These are phyloP conservation scores for Podila verticillata DNA, from an alignment of 192 early-diverging fungal genomes.

Conservation along the genomic window DNA sequence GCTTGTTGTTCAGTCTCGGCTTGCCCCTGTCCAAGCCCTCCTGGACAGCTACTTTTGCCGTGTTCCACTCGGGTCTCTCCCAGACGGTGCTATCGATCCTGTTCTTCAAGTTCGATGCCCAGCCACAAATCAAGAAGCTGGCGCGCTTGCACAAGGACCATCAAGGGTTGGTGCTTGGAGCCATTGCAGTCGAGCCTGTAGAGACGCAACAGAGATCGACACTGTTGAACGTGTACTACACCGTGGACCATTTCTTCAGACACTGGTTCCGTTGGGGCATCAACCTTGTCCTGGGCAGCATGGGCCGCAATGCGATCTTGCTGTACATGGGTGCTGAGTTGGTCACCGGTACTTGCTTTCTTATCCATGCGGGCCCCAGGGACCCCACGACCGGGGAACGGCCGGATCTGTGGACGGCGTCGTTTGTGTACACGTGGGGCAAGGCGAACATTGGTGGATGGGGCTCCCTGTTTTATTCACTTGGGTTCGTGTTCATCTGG, in stretches of 20 bases:
- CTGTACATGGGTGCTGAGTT: conserved; percentile 59
- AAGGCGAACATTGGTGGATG: conserved; percentile 39
- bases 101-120: conserved; percentile 55
- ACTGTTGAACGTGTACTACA: conserved; percentile 15
- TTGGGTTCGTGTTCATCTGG: conserved; percentile 32
- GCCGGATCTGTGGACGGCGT: conserved; percentile 8
- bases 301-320: conserved; percentile 61
- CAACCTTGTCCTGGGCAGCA: conserved; percentile 32
- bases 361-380: conserved; percentile 26
- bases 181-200: neutral
- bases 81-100: conserved; percentile 40
- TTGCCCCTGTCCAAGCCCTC: conserved; percentile 63
- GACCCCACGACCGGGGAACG: conserved; percentile 25
- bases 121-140: conserved; percentile 32
- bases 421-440: conserved; percentile 37
- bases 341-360: conserved; percentile 29
- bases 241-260: conserved; percentile 30
- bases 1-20: conserved; percentile 40
- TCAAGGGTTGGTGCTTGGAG: neutral
- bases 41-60: conserved; percentile 65
- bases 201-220: conserved; percentile 23
- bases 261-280: conserved; percentile 39
- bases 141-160: conserved; percentile 21
- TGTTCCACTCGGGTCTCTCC: conserved; percentile 51
- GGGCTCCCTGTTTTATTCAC: conserved; percentile 27